phyloP scores from a whole-genome alignment of 108 stramenopile genomes.

The Mediolabrus comicus region DNA sequence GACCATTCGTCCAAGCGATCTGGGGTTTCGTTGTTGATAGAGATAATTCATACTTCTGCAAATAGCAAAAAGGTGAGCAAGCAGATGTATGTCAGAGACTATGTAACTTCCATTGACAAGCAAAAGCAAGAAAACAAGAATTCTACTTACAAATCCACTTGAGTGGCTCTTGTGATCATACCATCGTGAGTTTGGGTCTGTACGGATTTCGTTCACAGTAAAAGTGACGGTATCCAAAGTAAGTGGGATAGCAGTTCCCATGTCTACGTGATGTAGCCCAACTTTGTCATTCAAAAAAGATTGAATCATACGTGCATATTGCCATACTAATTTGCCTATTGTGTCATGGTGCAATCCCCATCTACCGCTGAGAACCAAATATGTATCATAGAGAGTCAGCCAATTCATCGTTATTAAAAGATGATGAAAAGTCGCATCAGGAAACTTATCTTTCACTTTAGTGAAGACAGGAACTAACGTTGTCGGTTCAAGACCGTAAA shows the following conservation, averaged over 20 bases:
- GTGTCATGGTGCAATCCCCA: conserved; percentile 2
- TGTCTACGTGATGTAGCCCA: background rate
- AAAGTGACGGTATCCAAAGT: background rate
- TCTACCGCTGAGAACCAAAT: background rate
- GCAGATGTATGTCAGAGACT: background rate
- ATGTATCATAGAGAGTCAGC: conserved; percentile 1
- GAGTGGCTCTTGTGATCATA: background rate
- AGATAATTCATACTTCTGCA: background rate
- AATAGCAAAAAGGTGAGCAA: background rate
- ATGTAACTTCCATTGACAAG: background rate
- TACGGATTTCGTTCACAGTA: conserved; percentile 5
- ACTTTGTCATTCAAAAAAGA: background rate
- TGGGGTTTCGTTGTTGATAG: background rate
- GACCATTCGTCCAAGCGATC: conserved; percentile 2
- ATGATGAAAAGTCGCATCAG: background rate
- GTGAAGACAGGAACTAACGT: background rate
- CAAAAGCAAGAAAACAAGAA: background rate
- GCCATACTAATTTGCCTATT: background rate
- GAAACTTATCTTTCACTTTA: background rate
- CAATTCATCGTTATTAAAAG: conserved; percentile 6
- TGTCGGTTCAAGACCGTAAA: conserved; percentile 5
- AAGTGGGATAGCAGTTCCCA: background rate
- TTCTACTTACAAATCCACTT: background rate
- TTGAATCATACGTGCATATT: background rate
- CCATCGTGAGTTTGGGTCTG: conserved; percentile 1